Evolutionary conservation across 768 basidiomycete genomes (phyloP).

Genomic region (Kwoniella europaea): DNA sequence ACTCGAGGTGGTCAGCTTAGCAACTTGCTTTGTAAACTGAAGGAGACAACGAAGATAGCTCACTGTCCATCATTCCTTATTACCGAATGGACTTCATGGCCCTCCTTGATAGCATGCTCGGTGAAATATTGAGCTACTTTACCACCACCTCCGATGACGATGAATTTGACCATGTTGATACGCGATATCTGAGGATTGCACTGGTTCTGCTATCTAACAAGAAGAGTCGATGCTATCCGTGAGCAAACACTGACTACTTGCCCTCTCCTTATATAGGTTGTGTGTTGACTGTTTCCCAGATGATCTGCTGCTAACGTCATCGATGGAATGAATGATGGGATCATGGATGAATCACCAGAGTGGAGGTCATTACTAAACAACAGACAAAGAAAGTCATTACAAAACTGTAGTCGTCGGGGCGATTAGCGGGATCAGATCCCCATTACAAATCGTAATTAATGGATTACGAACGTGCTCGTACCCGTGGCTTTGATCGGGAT

Average conservation of each 20-base stretch:
- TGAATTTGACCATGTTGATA: slow-evolving; percentile 41
- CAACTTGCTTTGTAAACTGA: too few relatives aligned
- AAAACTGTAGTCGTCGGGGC: not conserved
- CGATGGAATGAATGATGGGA: not conserved
- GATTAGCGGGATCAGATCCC: slow-evolving; percentile 21
- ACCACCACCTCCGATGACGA: slow-evolving; percentile 55
- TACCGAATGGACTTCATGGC: slow-evolving; percentile 65
- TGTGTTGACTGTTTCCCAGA: too few relatives aligned
- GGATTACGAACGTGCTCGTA: slow-evolving; percentile 21
- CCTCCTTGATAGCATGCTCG: slow-evolving; percentile 60
- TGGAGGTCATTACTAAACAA: slow-evolving; percentile 13
- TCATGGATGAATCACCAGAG: slow-evolving; percentile 13
- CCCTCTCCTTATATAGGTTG: not conserved
- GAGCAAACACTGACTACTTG: not conserved
- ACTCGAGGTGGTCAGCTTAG: too few relatives aligned
- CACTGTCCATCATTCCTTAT: slow-evolving; percentile 64
- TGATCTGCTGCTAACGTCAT: not conserved
- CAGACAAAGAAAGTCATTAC: not conserved
- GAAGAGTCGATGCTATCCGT: too few relatives aligned
- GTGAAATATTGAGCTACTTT: slow-evolving; percentile 64
- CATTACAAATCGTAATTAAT: not conserved
- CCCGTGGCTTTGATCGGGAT: not conserved
- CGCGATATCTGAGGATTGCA: too few relatives aligned
- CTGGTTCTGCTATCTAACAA: too few relatives aligned
- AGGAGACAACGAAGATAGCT: not conserved